Evolutionary conservation across 371 early-diverging fungal species (phyloP).

Genomic region (Apophysomyces trapeziformis): DNA sequence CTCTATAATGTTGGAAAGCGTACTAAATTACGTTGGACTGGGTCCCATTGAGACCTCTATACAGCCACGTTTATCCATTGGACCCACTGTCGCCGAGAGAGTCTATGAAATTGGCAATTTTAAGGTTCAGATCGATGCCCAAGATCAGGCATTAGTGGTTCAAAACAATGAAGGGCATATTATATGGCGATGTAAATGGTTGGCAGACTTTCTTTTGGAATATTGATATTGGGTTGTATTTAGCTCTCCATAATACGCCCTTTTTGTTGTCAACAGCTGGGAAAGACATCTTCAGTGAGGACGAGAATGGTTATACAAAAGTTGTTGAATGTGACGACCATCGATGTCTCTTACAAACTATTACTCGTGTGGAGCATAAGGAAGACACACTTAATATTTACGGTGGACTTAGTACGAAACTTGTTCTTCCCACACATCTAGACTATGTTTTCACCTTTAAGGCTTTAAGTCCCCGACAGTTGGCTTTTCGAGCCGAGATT

Average conservation of each 20-base stretch:
- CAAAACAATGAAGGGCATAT: constrained; percentile 19
- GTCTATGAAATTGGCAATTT: constrained; percentile 22
- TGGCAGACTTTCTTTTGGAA: neutral
- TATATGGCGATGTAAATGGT: constrained; percentile 25
- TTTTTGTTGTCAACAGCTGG: constrained; percentile 42
- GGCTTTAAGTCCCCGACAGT: constrained; percentile 35
- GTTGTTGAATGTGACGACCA: constrained; percentile 37
- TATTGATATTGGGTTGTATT: neutral
- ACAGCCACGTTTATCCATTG: constrained; percentile 29
- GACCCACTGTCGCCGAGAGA: constrained; percentile 17
- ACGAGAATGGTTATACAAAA: neutral
- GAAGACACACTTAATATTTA: constrained; percentile 21
- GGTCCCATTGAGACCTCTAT: constrained; percentile 23
- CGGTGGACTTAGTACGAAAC: constrained; percentile 41
- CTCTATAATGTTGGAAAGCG: constrained; percentile 5
- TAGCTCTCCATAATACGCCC: constrained; percentile 47
- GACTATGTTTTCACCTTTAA: constrained; percentile 28
- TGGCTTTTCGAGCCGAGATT: constrained; percentile 33
- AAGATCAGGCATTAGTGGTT: constrained; percentile 18
- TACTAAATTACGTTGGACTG: constrained; percentile 22
- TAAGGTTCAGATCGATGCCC: constrained; percentile 22
- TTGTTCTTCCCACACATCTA: constrained; percentile 26
- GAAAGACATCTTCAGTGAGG: constrained; percentile 26
- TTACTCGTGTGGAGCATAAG: constrained; percentile 33
- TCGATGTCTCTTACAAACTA: constrained; percentile 42